Base-by-base conservation (phyloP, 768 basidiomycete species). In the Tulasnella sp. region DNA sequence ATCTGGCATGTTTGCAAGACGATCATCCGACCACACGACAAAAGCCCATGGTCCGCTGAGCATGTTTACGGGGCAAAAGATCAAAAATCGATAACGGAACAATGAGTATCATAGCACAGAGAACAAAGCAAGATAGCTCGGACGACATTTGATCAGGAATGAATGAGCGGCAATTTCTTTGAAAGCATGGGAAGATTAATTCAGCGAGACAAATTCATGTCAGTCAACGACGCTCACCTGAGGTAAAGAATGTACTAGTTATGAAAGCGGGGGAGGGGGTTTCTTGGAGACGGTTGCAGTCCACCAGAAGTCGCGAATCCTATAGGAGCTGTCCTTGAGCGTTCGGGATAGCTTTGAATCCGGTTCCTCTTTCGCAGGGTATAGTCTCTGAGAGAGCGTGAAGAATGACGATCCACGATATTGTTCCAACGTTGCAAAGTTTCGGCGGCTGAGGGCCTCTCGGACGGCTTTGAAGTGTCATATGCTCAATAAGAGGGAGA, bases 391-490 rank as follows among this genome's bases (percentile, higher is more conserved):
- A 52, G 73, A 58, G 2, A 74, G 36, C 0, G 29, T 31, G 5
- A 29, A 7, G 15, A 25, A 34, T 19, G 73, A 52, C 9, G 31
- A 31, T 7, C n/a, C 36, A 17, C n/a, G 7, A 76, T 76, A 22
- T 14, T 7, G 15, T 19, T 40, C 37, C 69, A 71, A 1, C 67
- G 37, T 42, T 36, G 31, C 37, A 77, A 19, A 1, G 45, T 42
- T 38, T 77, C 76, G 8, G 34, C 71, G 12, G 76, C 76, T 19
- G 70, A 49, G 0, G 76, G 76, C 25, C 76, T 3, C 3, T 72
- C 52, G 17, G 38, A 45, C 31, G 76, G 76, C 11, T 45, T 58
- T 45, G 38, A 12, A 40, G 34, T 8, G 71, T 72, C 76, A 77
- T 77, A 34, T 37, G 72, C 12, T 72, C 22, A 3, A 77, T 67